Percentiles rank a stretch among this genome's conserved stretches.
Evolutionary conservation across 2,329 filamentous ascomycete genomes (phyloP).

Genomic region (Cladosporium colombiae): DNA sequence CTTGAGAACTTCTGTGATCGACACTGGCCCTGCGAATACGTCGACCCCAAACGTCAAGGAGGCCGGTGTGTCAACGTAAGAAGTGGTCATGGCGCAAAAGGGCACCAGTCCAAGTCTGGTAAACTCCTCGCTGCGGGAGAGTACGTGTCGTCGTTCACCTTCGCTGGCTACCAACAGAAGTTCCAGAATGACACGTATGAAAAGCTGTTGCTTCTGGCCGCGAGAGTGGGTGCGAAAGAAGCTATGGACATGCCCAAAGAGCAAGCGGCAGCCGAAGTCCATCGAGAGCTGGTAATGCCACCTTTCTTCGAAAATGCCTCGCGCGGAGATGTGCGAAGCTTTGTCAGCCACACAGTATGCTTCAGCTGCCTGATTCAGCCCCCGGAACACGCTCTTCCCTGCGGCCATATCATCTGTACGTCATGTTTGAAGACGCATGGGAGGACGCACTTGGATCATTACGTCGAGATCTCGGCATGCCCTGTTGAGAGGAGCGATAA

Average conservation of each 20-base stretch:
- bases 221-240: background rate
- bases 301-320: conserved; percentile 32
- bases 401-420: conserved; percentile 47
- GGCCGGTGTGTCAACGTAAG: conserved; percentile 43
- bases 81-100: conserved; percentile 29
- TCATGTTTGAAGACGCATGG: conserved; percentile 38
- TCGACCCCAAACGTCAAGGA: conserved; percentile 19
- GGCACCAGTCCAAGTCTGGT: conserved; percentile 43
- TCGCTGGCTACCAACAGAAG: conserved; percentile 28
- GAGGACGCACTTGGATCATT: background rate
- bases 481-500: conserved; percentile 29
- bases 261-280: conserved; percentile 25
- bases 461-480: conserved; percentile 23
- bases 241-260: conserved; percentile 12
- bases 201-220: background rate
- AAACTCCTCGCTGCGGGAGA: conserved; percentile 39
- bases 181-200: conserved; percentile 32
- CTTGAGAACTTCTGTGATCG: conserved; percentile 44
- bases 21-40: conserved; percentile 45
- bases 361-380: conserved; percentile 46
- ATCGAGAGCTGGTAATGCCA: conserved; percentile 20
- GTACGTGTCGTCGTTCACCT: conserved; percentile 38
- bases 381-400: conserved; percentile 44
- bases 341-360: conserved; percentile 41
- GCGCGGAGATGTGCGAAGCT: conserved; percentile 4